Evolutionary conservation across 495 filamentous ascomycete species (phyloP).

Genomic region (Neurospora tetraspora): DNA sequence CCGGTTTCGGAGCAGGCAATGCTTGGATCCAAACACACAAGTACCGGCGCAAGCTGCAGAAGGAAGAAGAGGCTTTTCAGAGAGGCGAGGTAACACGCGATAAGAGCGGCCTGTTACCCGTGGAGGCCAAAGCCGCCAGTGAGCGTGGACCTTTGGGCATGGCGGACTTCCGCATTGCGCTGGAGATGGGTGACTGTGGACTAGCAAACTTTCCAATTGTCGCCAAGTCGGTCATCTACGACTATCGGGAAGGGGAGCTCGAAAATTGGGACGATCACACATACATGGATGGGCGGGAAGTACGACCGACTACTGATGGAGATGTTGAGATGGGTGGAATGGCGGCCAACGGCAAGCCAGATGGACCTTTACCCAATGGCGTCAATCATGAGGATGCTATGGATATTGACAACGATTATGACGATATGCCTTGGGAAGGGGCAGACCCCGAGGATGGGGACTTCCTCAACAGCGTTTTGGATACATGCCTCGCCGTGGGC

Average conservation of each 20-base stretch:
- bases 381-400: constrained; percentile 39
- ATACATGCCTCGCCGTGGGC: constrained; percentile 38
- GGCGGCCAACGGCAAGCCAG: constrained; percentile 13
- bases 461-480: constrained; percentile 58
- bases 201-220: constrained; percentile 70
- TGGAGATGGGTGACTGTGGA: constrained; percentile 63
- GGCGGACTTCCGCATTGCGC: constrained; percentile 64
- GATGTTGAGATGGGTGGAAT: constrained; percentile 26
- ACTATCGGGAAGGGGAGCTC: constrained; percentile 66
- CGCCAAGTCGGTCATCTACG: constrained; percentile 57
- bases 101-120: constrained; percentile 65
- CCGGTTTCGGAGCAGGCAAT: constrained; percentile 50
- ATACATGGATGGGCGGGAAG: constrained; percentile 31
- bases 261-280: constrained; percentile 50
- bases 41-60: constrained; percentile 60
- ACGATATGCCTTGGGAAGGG: constrained; percentile 66
- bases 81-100: constrained; percentile 55
- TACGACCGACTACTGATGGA: constrained; percentile 11
- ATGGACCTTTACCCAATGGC: constrained; percentile 26
- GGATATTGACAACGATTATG: constrained; percentile 58
- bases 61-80: constrained; percentile 58
- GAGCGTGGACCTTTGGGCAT: constrained; percentile 60
- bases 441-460: constrained; percentile 48
- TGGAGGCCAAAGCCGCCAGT: constrained; percentile 61
- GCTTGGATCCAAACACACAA: constrained; percentile 69